phyloP scores from a whole-genome alignment of 768 basidiomycete genomes.

The Pulveroboletus ravenelii region DNA sequence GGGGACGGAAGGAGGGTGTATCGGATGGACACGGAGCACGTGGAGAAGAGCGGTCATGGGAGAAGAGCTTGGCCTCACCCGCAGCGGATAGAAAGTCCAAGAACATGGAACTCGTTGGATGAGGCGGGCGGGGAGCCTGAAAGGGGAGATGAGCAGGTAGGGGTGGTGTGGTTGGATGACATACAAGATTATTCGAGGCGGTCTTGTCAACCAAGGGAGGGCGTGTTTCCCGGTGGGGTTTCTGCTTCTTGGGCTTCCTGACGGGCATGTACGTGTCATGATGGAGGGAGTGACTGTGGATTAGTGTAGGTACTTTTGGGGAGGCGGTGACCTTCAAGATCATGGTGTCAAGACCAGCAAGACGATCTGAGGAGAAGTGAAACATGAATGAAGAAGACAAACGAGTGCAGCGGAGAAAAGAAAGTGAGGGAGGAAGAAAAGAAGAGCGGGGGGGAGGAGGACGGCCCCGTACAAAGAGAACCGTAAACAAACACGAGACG shows the following conservation, averaged over 20 bases:
- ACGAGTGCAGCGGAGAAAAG: conserved; percentile 7
- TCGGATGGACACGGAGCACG: conserved; percentile 8
- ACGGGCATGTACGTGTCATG: conserved; percentile 17
- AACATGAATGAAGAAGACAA: conserved; percentile 34
- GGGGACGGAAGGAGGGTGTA: conserved; percentile 23
- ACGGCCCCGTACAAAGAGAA: conserved; percentile 3
- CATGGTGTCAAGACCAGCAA: conserved; percentile 40
- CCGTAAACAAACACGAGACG: no score
- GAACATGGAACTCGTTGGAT: conserved; percentile 17
- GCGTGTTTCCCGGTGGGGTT: conserved; percentile 19
- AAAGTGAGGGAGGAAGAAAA: not conserved
- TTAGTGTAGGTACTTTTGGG: conserved; percentile 26
- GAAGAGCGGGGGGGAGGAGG: not conserved
- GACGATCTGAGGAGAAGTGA: conserved; percentile 36
- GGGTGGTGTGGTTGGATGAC: conserved; percentile 15
- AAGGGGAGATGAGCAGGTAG: conserved; percentile 12
- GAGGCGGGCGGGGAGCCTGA: conserved; percentile 9
- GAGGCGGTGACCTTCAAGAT: conserved; percentile 32
- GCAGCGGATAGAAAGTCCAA: conserved; percentile 5
- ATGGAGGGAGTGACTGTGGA: conserved; percentile 20
- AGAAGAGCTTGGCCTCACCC: conserved; percentile 4
- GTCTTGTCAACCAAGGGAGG: conserved; percentile 33
- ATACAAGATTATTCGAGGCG: conserved; percentile 26
- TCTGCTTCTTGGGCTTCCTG: conserved; percentile 24
- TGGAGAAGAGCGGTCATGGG: conserved; percentile 13